Base-by-base conservation (phyloP, 148 eudicot species). In the Nepenthes mirabilis region DNA sequence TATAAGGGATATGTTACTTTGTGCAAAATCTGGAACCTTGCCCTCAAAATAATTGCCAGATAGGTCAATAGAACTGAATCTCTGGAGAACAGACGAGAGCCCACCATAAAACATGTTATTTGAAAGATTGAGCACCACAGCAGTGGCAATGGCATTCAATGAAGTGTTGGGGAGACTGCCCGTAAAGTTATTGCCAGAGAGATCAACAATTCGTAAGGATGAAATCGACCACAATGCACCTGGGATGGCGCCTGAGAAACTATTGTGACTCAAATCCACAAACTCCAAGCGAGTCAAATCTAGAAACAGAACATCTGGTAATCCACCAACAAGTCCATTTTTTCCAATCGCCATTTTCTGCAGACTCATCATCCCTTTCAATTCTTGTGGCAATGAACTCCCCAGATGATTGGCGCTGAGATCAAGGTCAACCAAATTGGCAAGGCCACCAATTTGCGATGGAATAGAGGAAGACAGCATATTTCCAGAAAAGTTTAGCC, bases 1-100 rank as follows among this genome's bases (percentile, higher is more conserved):
- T 36, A 57, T 54, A 34, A 87, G 71, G 12, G 80, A 75, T 33
- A 75, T 63, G 70, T 53, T 76, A 11, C 58, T 65, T 37, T 47
- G 68, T 53, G 76, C 70, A 51, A 68, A 77, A 53, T 69, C 58
- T 2, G 85, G 87, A 47, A 85, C 68, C 14, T 43, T 60, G 3
- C 97, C 97, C 69, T 91, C 74, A 48, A 91, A 87, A 70, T 82
- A 91, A 68, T 87, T 91, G 8, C 79, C 67, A 0, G 90, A 81
- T 64, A 87, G 59, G 66, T 87, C 78, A 14, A 78, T 52, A 62
- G 64, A 72, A 60, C 81, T 77, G 73, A 83, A 87, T 58, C 80
- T 76, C 65, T 61, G 74, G 13, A 85, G 66, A 37, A 78, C 70
- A 6, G 73, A 37, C 13, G 80, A 68, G 11, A 91, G 72, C 58